phyloP scores from a whole-genome alignment of 2,329 filamentous ascomycete species.

The Colletotrichum truncatum region DNA sequence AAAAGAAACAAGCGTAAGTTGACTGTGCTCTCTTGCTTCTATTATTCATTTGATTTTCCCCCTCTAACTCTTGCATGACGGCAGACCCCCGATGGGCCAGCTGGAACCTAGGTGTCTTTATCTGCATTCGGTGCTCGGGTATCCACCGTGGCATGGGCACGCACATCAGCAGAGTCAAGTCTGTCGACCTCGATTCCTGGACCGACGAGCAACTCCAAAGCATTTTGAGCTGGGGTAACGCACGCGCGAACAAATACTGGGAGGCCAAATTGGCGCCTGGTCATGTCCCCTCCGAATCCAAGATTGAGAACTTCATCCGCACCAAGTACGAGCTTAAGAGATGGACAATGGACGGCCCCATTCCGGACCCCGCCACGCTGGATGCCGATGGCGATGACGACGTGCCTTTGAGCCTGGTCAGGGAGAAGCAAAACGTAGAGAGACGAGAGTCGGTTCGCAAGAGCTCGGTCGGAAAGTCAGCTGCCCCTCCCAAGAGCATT shows the following conservation, averaged over 20 bases:
- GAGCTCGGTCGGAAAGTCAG: slow-evolving; percentile 59
- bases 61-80: slow-evolving; percentile 20
- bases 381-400: slow-evolving; percentile 90
- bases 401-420: slow-evolving; percentile 69
- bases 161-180: slow-evolving; percentile 98
- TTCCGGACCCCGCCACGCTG: slow-evolving; percentile 90
- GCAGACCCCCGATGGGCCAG: slow-evolving; percentile 97
- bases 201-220: slow-evolving; percentile 97
- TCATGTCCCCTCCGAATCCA: slow-evolving; percentile 93
- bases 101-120: slow-evolving; percentile 97
- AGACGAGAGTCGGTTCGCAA: slow-evolving; percentile 69
- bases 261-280: slow-evolving; percentile 91
- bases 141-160: slow-evolving; percentile 99
- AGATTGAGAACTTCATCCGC: slow-evolving; percentile 99
- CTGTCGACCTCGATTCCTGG: slow-evolving; percentile 97
- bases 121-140: slow-evolving; percentile 98
- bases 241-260: slow-evolving; percentile 98
- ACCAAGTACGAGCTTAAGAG: slow-evolving; percentile 99
- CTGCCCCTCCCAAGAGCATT: slow-evolving; percentile 38
- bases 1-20: slow-evolving; percentile 95
- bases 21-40: neutral
- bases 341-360: slow-evolving; percentile 98
- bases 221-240: slow-evolving; percentile 94
- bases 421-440: slow-evolving; percentile 72
- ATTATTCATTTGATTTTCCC: neutral